Evolutionary conservation across 495 filamentous ascomycete species (phyloP).

Genomic region (Lophiotrema nucula): DNA sequence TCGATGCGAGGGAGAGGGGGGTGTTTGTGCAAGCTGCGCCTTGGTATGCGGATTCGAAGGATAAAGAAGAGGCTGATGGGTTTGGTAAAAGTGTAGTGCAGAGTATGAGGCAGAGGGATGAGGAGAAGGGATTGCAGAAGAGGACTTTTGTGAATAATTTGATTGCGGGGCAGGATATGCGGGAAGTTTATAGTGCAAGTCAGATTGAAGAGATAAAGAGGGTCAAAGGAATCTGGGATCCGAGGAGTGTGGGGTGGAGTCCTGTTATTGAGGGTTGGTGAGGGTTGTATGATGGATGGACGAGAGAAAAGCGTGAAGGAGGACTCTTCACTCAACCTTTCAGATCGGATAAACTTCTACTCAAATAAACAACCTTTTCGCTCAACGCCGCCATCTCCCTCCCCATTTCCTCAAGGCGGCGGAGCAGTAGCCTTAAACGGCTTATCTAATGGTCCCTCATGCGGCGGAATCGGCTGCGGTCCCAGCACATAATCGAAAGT

Average conservation of each 20-base stretch:
- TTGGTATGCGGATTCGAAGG: conserved; percentile 13
- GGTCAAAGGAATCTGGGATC: conserved; percentile 20
- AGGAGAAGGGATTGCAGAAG: background rate
- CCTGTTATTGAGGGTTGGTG: conserved; percentile 18
- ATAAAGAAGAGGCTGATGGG: conserved; percentile 6
- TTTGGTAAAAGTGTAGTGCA: conserved; percentile 5
- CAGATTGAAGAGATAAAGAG: conserved; percentile 2
- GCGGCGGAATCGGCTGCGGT: conserved; percentile 23
- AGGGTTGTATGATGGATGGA: no score
- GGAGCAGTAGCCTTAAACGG: conserved; percentile 4
- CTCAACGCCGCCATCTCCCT: no score
- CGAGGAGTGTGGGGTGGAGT: conserved; percentile 7
- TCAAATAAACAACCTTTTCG: no score
- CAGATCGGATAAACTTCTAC: no score
- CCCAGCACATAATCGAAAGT: conserved; percentile 46
- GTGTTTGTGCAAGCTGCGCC: conserved; percentile 13
- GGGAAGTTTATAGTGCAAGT: conserved; percentile 13
- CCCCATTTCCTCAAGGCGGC: no score
- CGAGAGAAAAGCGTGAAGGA: no score
- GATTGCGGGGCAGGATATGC: conserved; percentile 5
- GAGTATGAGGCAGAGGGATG: conserved; percentile 10
- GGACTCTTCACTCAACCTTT: no score
- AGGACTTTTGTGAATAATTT: conserved; percentile 22
- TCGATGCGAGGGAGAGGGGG: conserved; percentile 5
- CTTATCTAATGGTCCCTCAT: conserved; percentile 28